These are phyloP conservation scores for Moesziomyces aphidis DNA, from an alignment of 1,284 basidiomycete genomes.

Conservation along the genomic window DNA sequence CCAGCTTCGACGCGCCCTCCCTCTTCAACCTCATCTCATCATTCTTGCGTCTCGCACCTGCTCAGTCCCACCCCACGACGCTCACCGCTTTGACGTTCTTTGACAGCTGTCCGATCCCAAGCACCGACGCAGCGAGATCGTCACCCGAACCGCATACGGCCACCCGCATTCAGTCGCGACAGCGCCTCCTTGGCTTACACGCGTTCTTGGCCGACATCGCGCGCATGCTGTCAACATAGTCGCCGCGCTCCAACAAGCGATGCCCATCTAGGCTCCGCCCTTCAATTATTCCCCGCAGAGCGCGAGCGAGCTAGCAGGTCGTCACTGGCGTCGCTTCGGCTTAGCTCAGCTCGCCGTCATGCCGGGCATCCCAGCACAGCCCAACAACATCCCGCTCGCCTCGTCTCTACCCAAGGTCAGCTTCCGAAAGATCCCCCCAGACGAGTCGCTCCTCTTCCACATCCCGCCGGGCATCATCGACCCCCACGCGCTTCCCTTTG, in stretches of 20 bases:
- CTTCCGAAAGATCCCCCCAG: constrained; percentile 53
- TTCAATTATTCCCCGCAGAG: too few species aligned
- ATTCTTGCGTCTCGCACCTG: neutral
- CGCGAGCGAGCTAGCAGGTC: too few species aligned
- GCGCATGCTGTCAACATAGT: too few species aligned
- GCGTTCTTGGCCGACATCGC: neutral
- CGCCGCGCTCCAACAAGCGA: neutral
- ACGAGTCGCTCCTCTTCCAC: constrained; percentile 48
- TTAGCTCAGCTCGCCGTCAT: constrained; percentile 8
- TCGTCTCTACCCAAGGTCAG: constrained; percentile 61
- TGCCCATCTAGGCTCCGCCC: neutral
- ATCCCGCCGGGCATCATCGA: constrained; percentile 53
- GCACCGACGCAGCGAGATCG: too few species aligned
- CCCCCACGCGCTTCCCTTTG: constrained; percentile 54
- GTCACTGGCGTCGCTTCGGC: neutral
- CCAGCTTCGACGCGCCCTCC: too few species aligned
- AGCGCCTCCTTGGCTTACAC: neutral
- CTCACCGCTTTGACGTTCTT: neutral
- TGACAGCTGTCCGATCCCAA: too few species aligned
- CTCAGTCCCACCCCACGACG: neutral
- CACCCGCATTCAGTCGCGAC: neutral
- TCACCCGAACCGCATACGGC: too few species aligned
- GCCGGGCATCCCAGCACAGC: constrained; percentile 48
- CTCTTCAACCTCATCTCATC: neutral
- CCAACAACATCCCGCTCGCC: constrained; percentile 59